A percentile compares a stretch with the other conserved stretches of the same genome.
These are phyloP conservation scores for Exophiala sp. DNA, from an alignment of 2,329 filamentous ascomycete genomes.

Conservation along the genomic window DNA sequence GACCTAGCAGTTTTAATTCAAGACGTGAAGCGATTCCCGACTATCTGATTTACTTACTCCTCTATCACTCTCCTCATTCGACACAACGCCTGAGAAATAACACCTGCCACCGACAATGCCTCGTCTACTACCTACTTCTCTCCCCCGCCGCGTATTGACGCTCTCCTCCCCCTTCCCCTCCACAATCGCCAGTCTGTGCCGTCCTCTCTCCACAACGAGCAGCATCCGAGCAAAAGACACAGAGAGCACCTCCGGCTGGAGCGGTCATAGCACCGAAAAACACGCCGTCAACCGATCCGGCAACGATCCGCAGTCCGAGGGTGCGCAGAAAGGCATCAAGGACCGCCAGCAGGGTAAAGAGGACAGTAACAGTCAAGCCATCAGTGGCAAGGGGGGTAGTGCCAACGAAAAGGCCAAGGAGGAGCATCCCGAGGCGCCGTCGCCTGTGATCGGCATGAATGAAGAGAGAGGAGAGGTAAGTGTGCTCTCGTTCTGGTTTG, in stretches of 20 bases:
- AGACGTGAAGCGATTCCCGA: too few species aligned
- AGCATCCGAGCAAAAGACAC: constrained; percentile 3
- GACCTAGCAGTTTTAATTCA: too few species aligned
- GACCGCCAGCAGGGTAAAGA: constrained; percentile 35
- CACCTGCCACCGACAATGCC: neutral
- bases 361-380: constrained; percentile 37
- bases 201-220: constrained; percentile 1
- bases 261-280: constrained; percentile 33
- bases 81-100: too few species aligned
- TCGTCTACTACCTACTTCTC: neutral
- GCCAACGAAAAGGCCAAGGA: constrained; percentile 40
- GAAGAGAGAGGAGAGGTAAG: constrained; percentile 46
- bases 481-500: constrained; percentile 15
- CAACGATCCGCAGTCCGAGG: constrained; percentile 33
- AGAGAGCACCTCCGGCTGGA: constrained; percentile 30
- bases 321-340: constrained; percentile 30
- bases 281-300: constrained; percentile 35
- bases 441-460: constrained; percentile 50
- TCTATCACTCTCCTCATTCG: too few species aligned
- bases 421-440: constrained; percentile 47
- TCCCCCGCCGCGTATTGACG: neutral
- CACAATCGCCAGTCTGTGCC: neutral
- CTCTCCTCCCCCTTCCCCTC: neutral
- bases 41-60: too few species aligned
- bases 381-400: constrained; percentile 37